Conservation (phyloP, 345 rosid species). For the Aegle marmelos region DNA sequence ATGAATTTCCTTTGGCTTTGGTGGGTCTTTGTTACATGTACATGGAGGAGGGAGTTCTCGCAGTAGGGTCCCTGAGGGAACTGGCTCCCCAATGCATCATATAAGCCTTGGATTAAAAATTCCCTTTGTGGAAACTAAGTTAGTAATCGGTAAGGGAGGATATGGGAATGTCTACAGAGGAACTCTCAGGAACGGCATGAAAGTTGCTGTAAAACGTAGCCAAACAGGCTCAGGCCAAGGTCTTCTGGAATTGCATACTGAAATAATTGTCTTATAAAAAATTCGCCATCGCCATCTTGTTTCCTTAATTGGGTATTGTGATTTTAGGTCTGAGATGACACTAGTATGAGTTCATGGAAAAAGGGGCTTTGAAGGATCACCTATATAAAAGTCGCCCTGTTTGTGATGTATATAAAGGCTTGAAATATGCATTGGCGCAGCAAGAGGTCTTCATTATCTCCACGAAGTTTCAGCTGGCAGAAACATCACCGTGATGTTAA, state of each 20-base stretch:
- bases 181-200: constrained; percentile 31
- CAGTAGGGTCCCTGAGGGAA: constrained; percentile 17
- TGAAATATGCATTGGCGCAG: constrained; percentile 60
- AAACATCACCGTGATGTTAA: constrained; percentile 66
- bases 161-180: constrained; percentile 47
- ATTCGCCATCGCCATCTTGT: constrained; percentile 66
- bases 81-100: constrained; percentile 20
- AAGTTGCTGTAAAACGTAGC: constrained; percentile 51
- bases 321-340: constrained; percentile 56
- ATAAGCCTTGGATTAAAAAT: constrained; percentile 40
- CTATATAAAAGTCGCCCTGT: constrained; percentile 30
- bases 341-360: constrained; percentile 62
- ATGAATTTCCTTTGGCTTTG: constrained; percentile 14
- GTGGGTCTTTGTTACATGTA: constrained; percentile 25
- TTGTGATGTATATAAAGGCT: constrained; percentile 55
- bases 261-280: constrained; percentile 54
- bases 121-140: constrained; percentile 33
- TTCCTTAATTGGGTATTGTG: constrained; percentile 66
- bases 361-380: constrained; percentile 50
- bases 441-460: too few relatives aligned
- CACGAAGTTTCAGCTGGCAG: too few relatives aligned
- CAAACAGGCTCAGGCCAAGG: constrained; percentile 50
- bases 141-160: constrained; percentile 45
- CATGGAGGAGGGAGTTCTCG: constrained; percentile 25
- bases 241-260: constrained; percentile 47